Percentiles rank a stretch among this genome's conserved stretches.
Evolutionary conservation across 2,329 filamentous ascomycete species (phyloP).

Genomic region (Phialophora expanda): DNA sequence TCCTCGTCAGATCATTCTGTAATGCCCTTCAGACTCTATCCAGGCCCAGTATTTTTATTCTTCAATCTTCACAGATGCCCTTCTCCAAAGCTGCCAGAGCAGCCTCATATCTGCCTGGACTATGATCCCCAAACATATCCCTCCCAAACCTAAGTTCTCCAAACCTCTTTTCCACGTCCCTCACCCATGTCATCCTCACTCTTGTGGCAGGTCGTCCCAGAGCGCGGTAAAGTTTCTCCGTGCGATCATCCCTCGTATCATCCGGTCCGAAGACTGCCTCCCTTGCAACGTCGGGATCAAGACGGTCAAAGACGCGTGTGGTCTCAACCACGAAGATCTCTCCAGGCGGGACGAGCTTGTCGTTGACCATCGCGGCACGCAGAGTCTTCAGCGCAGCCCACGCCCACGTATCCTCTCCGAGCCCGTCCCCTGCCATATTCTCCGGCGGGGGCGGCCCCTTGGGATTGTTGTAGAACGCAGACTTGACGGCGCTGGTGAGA

Average conservation of each 20-base stretch:
- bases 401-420: conserved; percentile 72
- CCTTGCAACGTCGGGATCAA: conserved; percentile 54
- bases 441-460: conserved; percentile 49
- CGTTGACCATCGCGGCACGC: conserved; percentile 69
- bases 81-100: conserved; percentile 65
- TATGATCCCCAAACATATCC: conserved; percentile 77
- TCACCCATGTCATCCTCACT: conserved; percentile 71
- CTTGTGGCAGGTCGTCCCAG: conserved; percentile 70
- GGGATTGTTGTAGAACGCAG: conserved; percentile 37
- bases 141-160: conserved; percentile 72
- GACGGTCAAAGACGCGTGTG: conserved; percentile 67
- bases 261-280: conserved; percentile 52
- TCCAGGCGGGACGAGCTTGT: conserved; percentile 74
- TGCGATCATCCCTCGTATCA: conserved; percentile 46
- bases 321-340: conserved; percentile 77
- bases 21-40: not conserved
- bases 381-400: conserved; percentile 70
- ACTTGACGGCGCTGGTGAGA: conserved; percentile 59
- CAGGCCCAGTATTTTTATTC: not conserved
- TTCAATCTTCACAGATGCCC: conserved; percentile 51
- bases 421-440: conserved; percentile 53
- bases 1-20: not conserved
- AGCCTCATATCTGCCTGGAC: conserved; percentile 73
- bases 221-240: conserved; percentile 40
- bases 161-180: conserved; percentile 73